phyloP scores from a whole-genome alignment of 2,329 filamentous ascomycete genomes.

The Epicoccum sorghinum region DNA sequence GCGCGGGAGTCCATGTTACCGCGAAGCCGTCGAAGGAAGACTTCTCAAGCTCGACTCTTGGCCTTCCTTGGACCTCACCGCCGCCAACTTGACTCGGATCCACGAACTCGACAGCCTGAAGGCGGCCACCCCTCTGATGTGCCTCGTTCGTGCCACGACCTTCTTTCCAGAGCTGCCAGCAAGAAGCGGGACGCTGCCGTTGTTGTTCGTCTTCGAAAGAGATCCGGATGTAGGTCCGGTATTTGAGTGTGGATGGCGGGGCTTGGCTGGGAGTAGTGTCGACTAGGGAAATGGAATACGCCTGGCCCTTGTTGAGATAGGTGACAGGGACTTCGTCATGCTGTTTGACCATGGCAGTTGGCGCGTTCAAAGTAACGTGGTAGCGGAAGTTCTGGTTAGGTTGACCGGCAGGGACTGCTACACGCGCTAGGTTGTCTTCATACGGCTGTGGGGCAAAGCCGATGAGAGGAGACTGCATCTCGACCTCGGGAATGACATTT shows the following conservation, averaged over 20 bases:
- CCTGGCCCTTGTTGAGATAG: constrained; percentile 96
- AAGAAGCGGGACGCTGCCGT: constrained; percentile 77
- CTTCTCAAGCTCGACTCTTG: constrained; percentile 56
- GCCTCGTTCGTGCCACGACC: constrained; percentile 94
- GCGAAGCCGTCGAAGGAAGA: constrained; percentile 94
- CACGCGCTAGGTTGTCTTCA: constrained; percentile 55
- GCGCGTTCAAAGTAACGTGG: constrained; percentile 86
- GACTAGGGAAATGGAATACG: constrained; percentile 83
- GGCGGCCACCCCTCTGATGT: constrained; percentile 87
- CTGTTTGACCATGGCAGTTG: constrained; percentile 94
- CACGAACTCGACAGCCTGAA: constrained; percentile 95
- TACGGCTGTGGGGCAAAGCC: constrained; percentile 60
- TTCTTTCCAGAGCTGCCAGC: constrained; percentile 96
- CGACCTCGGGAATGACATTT: constrained; percentile 59
- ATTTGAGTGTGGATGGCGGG: constrained; percentile 67
- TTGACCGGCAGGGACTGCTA: constrained; percentile 42
- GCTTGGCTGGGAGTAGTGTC: constrained; percentile 71
- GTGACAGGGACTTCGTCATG: constrained; percentile 93
- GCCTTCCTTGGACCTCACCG: constrained; percentile 55
- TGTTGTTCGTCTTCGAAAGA: constrained; percentile 98
- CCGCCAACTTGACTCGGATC: constrained; percentile 65
- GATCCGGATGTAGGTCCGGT: constrained; percentile 90
- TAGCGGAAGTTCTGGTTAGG: constrained; percentile 68
- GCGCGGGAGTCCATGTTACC: constrained; percentile 79
- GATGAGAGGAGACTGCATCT: constrained; percentile 67